phyloP scores from a whole-genome alignment of 192 early-diverging fungal genomes.

The Podila horticola region DNA sequence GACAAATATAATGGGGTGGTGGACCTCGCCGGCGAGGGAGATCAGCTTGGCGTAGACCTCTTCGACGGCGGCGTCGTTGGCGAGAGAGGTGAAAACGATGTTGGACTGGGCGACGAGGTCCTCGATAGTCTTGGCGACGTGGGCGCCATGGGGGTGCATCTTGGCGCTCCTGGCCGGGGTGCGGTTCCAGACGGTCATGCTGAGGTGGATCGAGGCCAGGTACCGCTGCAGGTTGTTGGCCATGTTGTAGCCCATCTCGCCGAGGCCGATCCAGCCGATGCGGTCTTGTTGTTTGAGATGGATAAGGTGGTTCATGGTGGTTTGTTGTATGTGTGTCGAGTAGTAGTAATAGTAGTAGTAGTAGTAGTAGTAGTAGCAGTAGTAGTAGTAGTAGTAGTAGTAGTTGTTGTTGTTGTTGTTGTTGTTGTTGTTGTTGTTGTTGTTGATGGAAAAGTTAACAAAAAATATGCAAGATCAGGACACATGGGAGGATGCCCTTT shows the following conservation, averaged over 20 bases:
- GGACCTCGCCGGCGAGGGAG: slow-evolving; percentile 27
- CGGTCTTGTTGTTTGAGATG: slow-evolving; percentile 47
- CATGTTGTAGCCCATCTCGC: slow-evolving; percentile 58
- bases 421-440: too few species aligned
- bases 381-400: too few species aligned
- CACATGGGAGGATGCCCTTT: too few species aligned
- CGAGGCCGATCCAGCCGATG: slow-evolving; percentile 48
- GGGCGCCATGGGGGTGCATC: slow-evolving; percentile 57
- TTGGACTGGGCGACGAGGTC: slow-evolving; percentile 59
- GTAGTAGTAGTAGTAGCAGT: too few species aligned
- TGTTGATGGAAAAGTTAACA: too few species aligned
- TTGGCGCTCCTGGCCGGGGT: slow-evolving; percentile 53
- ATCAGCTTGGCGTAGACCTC: slow-evolving; percentile 59
- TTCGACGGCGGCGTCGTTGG: slow-evolving; percentile 67
- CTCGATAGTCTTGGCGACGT: slow-evolving; percentile 45
- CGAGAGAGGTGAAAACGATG: slow-evolving; percentile 70
- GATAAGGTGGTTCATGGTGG: slow-evolving; percentile 22
- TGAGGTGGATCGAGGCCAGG: slow-evolving; percentile 45
- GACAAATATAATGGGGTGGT: slow-evolving; percentile 62
- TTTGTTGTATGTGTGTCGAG: background rate
- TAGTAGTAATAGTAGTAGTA: too few species aligned
- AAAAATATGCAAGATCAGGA: too few species aligned
- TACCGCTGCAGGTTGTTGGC: slow-evolving; percentile 69
- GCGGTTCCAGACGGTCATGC: slow-evolving; percentile 73
- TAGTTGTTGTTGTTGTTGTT: too few species aligned